Evolutionary conservation across 2,329 filamentous ascomycete genomes (phyloP), one percentile per base, ranked within the genome.

Genomic region (Beauveria brongniartii): DNA sequence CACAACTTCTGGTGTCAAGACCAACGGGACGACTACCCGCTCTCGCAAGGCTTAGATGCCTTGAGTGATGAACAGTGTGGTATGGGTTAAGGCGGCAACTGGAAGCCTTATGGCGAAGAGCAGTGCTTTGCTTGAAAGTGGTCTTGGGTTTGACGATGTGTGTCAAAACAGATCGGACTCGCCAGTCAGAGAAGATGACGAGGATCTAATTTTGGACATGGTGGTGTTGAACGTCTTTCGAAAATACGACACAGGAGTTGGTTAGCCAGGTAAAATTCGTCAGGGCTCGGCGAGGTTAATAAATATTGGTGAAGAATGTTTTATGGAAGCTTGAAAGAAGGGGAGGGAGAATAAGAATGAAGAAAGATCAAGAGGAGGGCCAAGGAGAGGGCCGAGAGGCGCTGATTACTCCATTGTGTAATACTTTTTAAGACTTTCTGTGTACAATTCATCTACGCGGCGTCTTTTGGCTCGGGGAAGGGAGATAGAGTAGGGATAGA

Each of bases 31-130:
- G 64, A 80, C 81, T 62, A 85, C 86, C 54, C 81, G 88, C 67
- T 89, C 86, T 66, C 84, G 88, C 70, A 90, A 90, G 81, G 88
- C 87, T 59, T 76, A 73, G 69, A 60, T 51, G 44, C 16, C 18
- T 46, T 7, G 18, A 22, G 47, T 51, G 16, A 37, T 37, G 34
- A 20, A 43, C 14, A 53, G 57, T 20, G 14, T 52, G 47, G n/a
- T 12, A 18, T 18, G 24, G 28, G 48, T 40, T 40, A 28, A 40
- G 6, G 48, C 26, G 41, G 47, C 50, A 37, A 46, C 28, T 54
- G 26, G 41, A 44, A 26, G 20, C 9, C 30, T 22, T 16, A 1
- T 18, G 28, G 3, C 9, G 20, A 16, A 34, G n/a, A 30, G 55
- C n/a, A 41, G 20, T n/a, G 30, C 16, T 34, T 24, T 34, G 18